Percentiles rank a stretch among this genome's conserved stretches.
These are phyloP conservation scores for Phytopythium kandeliae DNA, from an alignment of 352 stramenopile species.

Conservation along the genomic window DNA sequence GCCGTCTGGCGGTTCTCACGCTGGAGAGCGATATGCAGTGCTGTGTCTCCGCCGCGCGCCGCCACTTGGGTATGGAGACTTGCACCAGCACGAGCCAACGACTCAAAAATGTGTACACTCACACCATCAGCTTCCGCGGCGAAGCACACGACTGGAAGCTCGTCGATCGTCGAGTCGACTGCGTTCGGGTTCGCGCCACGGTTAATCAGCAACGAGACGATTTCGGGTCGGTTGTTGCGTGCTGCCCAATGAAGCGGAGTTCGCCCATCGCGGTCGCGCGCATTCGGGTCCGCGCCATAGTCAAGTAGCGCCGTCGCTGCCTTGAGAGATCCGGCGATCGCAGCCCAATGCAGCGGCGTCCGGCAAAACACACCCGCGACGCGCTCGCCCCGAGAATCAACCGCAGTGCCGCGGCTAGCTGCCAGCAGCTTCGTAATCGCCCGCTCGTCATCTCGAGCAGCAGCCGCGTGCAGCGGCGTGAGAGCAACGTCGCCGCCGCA, in stretches of 20 bases:
- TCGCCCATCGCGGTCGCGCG: slow-evolving; percentile 46
- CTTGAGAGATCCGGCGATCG: slow-evolving; percentile 40
- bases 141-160: slow-evolving; percentile 40
- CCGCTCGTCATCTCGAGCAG: slow-evolving; percentile 38
- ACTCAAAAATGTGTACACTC: slow-evolving; percentile 31
- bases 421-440: slow-evolving; percentile 41
- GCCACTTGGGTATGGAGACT: slow-evolving; percentile 17
- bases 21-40: slow-evolving; percentile 68
- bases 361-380: slow-evolving; percentile 54
- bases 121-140: slow-evolving; percentile 60
- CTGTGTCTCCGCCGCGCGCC: slow-evolving; percentile 42
- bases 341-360: slow-evolving; percentile 70
- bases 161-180: slow-evolving; percentile 14
- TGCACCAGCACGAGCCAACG: slow-evolving; percentile 32
- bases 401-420: slow-evolving; percentile 17
- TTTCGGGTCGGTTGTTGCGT: slow-evolving; percentile 47
- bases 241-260: slow-evolving; percentile 78
- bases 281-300: slow-evolving; percentile 45
- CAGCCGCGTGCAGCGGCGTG: slow-evolving; percentile 68
- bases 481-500: slow-evolving; percentile 67
- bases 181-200: slow-evolving; percentile 35
- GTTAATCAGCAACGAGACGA: slow-evolving; percentile 47
- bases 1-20: slow-evolving; percentile 65
- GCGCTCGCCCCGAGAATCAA: slow-evolving; percentile 54
- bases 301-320: slow-evolving; percentile 33